Evolutionary conservation across 129 eudicot genomes (phyloP), one percentile per base, ranked within the genome.

Genomic region (Tagetes patula): DNA sequence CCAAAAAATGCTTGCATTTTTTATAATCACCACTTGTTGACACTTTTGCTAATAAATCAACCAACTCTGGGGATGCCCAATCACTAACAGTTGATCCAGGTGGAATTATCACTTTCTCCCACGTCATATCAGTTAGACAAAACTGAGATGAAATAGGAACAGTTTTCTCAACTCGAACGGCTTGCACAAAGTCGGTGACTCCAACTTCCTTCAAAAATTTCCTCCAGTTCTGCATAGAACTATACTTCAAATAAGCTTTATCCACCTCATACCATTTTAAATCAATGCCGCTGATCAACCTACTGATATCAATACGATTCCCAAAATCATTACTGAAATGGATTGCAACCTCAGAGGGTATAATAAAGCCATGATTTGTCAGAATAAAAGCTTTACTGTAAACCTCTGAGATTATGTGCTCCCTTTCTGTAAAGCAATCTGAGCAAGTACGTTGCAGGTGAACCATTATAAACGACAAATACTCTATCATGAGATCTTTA

Each of bases 31-130:
- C 82, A 9, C 74, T 77, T 47, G 70, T 69, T 6, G 89, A 82
- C 36, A 89, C 75, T 37, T 67, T 63, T 33, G 81, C 80, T 36
- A 93, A 50, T 65, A 93, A 45, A 75, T 82, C 63, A 70, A 60
- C 71, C 75, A 90, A 84, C 70, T 93, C 98, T 3, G 9, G 64
- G 60, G 96, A 93, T 75, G 84, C 96, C 98, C 96, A 93, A 74
- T 89, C 94, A 72, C 78, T 81, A 20, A 79, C 82, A 47, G 77
- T 43, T 63, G 80, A 67, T 67, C 82, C 84, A 2, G 75, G 70
- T 20, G 87, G 72, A 42, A 84, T 79, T 60, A 72, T 48, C 48
- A 75, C 84, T 72, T 73, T 79, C 27, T 81, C 85, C 70, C 48
- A 48, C 71, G 40, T 71, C 56, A 69, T 64, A 79, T 53, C 47